Percentiles rank a stretch among this genome's conserved stretches.
Conservation (phyloP, 305 asterid genomes). For the Solanum hybrid region DNA sequence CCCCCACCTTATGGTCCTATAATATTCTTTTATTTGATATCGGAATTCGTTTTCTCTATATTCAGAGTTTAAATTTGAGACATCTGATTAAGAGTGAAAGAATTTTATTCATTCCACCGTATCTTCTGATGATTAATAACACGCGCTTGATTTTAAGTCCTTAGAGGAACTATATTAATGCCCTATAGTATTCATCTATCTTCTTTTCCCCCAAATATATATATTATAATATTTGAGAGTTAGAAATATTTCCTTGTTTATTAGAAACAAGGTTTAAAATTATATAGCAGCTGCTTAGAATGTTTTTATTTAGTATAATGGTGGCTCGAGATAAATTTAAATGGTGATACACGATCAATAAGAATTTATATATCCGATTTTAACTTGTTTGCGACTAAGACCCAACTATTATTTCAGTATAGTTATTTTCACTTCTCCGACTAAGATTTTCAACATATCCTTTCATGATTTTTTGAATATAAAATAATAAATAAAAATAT, state of each 20-base stretch:
- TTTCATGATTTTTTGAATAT: background rate
- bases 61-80: background rate
- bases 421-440: background rate
- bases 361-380: background rate
- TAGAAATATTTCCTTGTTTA: background rate
- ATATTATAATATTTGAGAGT: background rate
- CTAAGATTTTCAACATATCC: background rate
- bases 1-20: background rate
- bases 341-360: background rate
- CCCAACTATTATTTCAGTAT: background rate
- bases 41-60: background rate
- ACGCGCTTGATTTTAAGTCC: background rate
- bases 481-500: background rate
- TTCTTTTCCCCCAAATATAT: background rate
- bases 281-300: background rate
- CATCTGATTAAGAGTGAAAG: accelerated
- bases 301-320: background rate
- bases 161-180: background rate
- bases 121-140: background rate
- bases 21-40: background rate
- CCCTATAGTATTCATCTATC: background rate
- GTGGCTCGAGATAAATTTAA: background rate
- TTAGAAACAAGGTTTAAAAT: background rate
- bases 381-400: background rate
- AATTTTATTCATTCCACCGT: background rate